Conservation (phyloP, 176 grass and related monocot species). For the Rhipidocladum racemiflorum region DNA sequence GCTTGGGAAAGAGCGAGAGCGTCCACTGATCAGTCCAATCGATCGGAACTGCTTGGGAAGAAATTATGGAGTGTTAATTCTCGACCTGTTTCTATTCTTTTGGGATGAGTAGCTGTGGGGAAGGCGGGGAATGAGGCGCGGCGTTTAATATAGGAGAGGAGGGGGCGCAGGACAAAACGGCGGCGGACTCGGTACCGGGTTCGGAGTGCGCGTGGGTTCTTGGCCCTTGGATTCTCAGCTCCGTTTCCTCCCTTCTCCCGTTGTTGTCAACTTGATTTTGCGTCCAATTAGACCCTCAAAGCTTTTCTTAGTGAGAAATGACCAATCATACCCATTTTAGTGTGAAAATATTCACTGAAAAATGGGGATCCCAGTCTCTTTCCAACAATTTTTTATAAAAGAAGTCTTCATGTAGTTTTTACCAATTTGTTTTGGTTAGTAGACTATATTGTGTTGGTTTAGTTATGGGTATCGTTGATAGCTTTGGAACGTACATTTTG, state of each 20-base stretch:
- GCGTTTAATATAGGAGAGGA: constrained; percentile 19
- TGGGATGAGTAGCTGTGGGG: background rate
- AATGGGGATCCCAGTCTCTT: background rate
- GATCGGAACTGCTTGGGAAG: background rate
- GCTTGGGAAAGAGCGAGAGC: background rate
- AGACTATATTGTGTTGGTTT: background rate
- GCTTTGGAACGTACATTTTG: background rate
- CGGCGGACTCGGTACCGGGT: background rate
- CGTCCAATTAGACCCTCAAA: background rate
- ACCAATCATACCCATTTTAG: background rate
- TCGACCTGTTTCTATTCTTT: background rate
- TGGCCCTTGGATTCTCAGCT: constrained; percentile 27
- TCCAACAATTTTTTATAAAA: background rate
- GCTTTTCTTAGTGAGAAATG: background rate
- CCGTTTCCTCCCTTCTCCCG: too few species aligned
- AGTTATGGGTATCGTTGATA: background rate
- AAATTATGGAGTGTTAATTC: background rate
- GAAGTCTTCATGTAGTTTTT: too few species aligned
- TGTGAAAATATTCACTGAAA: background rate
- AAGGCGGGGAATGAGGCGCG: background rate
- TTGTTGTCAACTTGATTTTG: background rate
- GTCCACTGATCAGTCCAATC: background rate
- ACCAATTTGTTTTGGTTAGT: too few species aligned
- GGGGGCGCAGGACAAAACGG: background rate
- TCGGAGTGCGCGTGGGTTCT: constrained; percentile 24